Evolutionary conservation across 805 yeast species (phyloP), one percentile per base, ranked within the genome.

Genomic region (Zygotorulaspora danielsina): DNA sequence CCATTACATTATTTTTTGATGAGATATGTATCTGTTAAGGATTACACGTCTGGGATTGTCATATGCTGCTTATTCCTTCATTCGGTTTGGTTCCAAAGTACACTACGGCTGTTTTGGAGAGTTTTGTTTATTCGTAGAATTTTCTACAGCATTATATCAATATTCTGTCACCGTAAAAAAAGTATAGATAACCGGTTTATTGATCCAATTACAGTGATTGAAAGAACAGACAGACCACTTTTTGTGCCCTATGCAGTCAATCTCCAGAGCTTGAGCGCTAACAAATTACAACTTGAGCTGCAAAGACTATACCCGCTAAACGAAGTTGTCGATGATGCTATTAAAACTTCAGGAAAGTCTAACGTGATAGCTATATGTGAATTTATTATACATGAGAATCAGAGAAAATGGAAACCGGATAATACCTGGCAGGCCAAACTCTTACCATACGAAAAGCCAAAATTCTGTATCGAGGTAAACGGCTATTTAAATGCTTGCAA

Each of bases 101-200:
- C 59, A 6, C 34, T 59, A 11, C 48, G 45, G 34, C 36, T 60
- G 18, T 34, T 54, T 26, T 59, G 64, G 63, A 48, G 65, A 38
- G 36, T 52, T 12, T 25, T 46, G 11, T 32, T 29, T 24, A 39
- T 51, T 6, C 46, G 65, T 24, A 46, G 35, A 9, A 13, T 44
- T 7, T 55, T 49, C 27, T 42, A 42, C 30, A 19, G 24, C 2
- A 7, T 38, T 10, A 16, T 28, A 3, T 28, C 36, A 19, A 17
- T 38, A 6, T 34, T 42, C 15, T 31, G 32, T 18, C 24, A 24
- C 6, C 18, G 28, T 8, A 31, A 28, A 24, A 29, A 30, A n/a
- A 27, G 30, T 6, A 21, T 24, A 18, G 25, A 22, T 15, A 15
- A 32, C 11, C 34, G 36, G 8, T 27, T 31, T 6, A 24, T 34